Evolutionary conservation across 257 asterid genomes (phyloP).

Genomic region (Fraxinus anomala): DNA sequence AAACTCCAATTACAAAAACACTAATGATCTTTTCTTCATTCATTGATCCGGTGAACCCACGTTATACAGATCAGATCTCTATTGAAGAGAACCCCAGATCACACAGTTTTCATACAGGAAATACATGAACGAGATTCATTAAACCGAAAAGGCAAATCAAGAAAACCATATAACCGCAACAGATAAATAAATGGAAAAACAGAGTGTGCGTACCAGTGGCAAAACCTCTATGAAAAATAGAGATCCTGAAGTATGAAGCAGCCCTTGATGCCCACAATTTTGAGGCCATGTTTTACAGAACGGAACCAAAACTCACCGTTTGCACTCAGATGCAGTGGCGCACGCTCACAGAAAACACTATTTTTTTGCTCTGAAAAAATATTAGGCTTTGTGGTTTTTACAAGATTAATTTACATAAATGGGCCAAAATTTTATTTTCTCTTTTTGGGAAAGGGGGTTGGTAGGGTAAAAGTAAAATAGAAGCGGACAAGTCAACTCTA

Average conservation of each 20-base stretch:
- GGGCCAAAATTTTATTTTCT: neutral
- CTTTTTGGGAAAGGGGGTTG: conserved; percentile 23
- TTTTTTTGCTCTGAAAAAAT: conserved; percentile 9
- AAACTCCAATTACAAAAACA: conserved; percentile 1
- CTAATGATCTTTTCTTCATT: conserved; percentile 25
- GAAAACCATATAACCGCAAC: neutral
- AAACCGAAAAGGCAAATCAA: conserved; percentile 4
- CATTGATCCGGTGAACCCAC: conserved; percentile 23
- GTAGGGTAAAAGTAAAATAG: conserved; percentile 29
- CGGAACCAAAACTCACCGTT: conserved; percentile 30
- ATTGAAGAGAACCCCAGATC: conserved; percentile 44
- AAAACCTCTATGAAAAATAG: conserved; percentile 68
- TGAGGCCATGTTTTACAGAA: conserved; percentile 58
- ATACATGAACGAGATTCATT: conserved; percentile 24
- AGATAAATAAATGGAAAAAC: neutral
- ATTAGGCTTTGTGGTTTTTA: conserved; percentile 8
- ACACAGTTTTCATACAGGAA: conserved; percentile 13
- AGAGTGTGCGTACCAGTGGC: conserved; percentile 63
- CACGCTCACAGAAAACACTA: neutral
- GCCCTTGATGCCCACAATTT: conserved; percentile 74
- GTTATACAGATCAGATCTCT: conserved; percentile 47
- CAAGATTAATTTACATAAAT: neutral
- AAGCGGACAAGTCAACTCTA: neutral
- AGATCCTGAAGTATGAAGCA: conserved; percentile 85
- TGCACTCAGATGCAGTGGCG: conserved; percentile 29